phyloP scores from a whole-genome alignment of 345 rosid genomes.

The Microcos paniculata region DNA sequence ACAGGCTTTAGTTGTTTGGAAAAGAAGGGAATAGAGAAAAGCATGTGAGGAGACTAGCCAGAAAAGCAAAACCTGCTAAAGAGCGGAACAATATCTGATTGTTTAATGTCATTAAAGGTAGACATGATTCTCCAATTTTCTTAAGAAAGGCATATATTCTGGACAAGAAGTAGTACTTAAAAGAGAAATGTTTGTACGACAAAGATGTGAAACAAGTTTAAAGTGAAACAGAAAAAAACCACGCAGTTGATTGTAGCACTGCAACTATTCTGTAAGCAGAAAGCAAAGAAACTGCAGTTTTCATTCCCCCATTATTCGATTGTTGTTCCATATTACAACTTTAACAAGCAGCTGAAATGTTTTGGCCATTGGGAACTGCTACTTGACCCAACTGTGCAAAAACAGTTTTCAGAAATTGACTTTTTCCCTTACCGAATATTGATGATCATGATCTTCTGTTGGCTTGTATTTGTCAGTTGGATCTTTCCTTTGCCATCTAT shows the following conservation, averaged over 20 bases:
- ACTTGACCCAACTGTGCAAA: neutral
- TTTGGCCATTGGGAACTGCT: neutral
- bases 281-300: neutral
- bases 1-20: neutral
- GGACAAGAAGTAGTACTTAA: neutral
- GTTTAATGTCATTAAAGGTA: constrained; percentile 18
- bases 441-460: constrained; percentile 17
- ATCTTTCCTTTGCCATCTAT: constrained; percentile 13
- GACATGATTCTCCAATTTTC: constrained; percentile 25
- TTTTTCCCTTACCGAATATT: too few relatives aligned
- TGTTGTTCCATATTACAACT: neutral
- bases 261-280: neutral
- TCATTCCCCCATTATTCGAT: neutral
- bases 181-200: neutral
- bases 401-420: neutral
- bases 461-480: constrained; percentile 22
- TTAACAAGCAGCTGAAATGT: neutral
- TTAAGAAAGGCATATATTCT: constrained; percentile 42
- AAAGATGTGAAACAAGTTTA: neutral
- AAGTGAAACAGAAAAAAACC: too few relatives aligned
- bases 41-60: neutral
- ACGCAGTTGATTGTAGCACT: neutral
- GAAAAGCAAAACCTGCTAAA: constrained; percentile 8
- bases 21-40: constrained; percentile 6
- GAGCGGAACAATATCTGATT: constrained; percentile 32